phyloP scores from a whole-genome alignment of 805 yeast genomes.

The Starmerella apicola region DNA sequence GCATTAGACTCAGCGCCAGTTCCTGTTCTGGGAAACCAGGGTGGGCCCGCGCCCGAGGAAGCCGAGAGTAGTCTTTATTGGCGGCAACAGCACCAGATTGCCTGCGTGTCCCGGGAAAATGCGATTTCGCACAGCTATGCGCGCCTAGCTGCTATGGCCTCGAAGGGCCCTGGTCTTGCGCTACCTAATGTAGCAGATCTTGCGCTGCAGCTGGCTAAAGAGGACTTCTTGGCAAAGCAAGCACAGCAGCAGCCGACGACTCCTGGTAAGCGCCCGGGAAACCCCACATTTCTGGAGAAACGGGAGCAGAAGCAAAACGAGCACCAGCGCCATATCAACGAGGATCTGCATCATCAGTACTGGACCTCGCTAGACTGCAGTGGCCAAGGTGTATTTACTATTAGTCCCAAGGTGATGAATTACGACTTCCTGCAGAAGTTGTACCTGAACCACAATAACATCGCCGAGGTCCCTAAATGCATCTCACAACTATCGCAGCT shows the following conservation, averaged over 20 bases:
- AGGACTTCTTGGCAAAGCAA: conserved; percentile 20
- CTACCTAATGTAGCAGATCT: conserved; percentile 28
- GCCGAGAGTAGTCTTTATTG: conserved; percentile 31
- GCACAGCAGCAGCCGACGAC: conserved; percentile 22
- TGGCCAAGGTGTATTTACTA: conserved; percentile 66
- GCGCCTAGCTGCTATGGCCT: conserved; percentile 58
- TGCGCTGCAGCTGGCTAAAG: conserved; percentile 29
- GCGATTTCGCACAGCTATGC: conserved; percentile 72
- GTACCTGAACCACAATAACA: conserved; percentile 74
- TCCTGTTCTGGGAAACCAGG: background rate
- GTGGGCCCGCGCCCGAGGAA: background rate
- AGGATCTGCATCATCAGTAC: conserved; percentile 47
- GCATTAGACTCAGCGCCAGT: too few relatives aligned
- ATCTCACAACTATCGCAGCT: conserved; percentile 59
- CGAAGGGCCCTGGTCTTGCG: conserved; percentile 25
- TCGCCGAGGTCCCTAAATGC: conserved; percentile 52
- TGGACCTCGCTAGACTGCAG: conserved; percentile 92
- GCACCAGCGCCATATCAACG: conserved; percentile 30
- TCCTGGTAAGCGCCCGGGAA: conserved; percentile 19
- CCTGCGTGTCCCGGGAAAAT: conserved; percentile 55
- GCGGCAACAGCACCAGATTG: conserved; percentile 70
- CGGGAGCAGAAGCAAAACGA: conserved; percentile 31
- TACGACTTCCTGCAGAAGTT: conserved; percentile 77
- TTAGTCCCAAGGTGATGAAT: conserved; percentile 64
- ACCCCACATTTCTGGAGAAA: conserved; percentile 18